phyloP scores from a whole-genome alignment of 495 filamentous ascomycete species.

The Staphylotrichum tortipilum region DNA sequence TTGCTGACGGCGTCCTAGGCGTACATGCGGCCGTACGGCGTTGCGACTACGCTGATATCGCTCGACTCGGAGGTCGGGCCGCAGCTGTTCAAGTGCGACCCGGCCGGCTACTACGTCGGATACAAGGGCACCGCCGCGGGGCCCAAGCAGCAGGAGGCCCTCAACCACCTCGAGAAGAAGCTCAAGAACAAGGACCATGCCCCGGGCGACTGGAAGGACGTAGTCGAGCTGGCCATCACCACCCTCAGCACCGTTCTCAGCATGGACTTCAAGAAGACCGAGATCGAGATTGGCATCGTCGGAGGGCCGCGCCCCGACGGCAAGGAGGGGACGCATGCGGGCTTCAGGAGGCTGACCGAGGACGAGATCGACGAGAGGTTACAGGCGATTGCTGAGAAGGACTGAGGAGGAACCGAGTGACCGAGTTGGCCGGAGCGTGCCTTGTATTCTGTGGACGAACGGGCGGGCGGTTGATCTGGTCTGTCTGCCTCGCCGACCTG shows the following conservation, averaged over 20 bases:
- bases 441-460: too few relatives aligned
- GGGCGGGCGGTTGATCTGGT: too few relatives aligned
- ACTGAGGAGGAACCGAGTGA: conserved; percentile 45
- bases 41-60: conserved; percentile 89
- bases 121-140: conserved; percentile 97
- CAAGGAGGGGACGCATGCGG: conserved; percentile 64
- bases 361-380: conserved; percentile 97
- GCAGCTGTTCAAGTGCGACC: conserved; percentile 98
- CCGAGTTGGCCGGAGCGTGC: too few relatives aligned
- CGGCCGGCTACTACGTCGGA: conserved; percentile 92
- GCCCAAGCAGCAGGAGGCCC: conserved; percentile 94
- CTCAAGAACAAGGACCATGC: conserved; percentile 98
- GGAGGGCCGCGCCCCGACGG: conserved; percentile 73
- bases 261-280: conserved; percentile 98
- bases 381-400: conserved; percentile 97
- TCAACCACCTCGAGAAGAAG: conserved; percentile 98
- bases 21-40: conserved; percentile 95
- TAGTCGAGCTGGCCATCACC: conserved; percentile 91
- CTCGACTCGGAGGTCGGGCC: conserved; percentile 86
- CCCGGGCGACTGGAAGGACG: conserved; percentile 90
- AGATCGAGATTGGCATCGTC: conserved; percentile 95
- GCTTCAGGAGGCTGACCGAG: conserved; percentile 83
- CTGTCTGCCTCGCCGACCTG: too few relatives aligned
- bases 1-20: conserved; percentile 50
- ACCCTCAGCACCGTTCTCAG: conserved; percentile 91